These are phyloP conservation scores for Globisporangium solare DNA, from an alignment of 352 stramenopile genomes.

Conservation along the genomic window DNA sequence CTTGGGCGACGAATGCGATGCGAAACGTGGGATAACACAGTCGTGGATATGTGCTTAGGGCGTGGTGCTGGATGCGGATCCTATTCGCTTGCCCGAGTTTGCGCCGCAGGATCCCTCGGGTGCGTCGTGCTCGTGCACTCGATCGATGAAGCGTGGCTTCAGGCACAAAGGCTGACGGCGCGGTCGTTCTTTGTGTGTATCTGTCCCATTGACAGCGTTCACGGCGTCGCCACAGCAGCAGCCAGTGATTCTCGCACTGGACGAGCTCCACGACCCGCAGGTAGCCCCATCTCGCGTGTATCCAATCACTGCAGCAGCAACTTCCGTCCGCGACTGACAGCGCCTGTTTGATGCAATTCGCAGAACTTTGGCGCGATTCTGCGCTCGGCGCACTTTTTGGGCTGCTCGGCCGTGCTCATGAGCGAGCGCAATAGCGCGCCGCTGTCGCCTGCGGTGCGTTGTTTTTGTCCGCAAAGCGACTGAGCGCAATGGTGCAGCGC, in stretches of 20 bases:
- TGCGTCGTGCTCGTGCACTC: constrained; percentile 6
- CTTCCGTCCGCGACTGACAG: not conserved
- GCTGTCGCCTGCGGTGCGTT: constrained; percentile 53
- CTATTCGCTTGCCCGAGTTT: constrained; percentile 56
- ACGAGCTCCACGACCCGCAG: constrained; percentile 79
- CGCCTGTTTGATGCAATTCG: not conserved
- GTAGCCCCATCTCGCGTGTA: constrained; percentile 11
- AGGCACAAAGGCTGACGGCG: not conserved
- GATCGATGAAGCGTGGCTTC: no score
- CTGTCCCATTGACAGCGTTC: constrained; percentile 17
- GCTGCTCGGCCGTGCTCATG: constrained; percentile 55
- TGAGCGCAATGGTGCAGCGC: no score
- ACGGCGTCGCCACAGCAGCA: constrained; percentile 24
- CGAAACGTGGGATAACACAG: constrained; percentile 1
- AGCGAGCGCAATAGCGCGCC: constrained; percentile 72
- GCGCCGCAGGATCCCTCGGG: constrained; percentile 33
- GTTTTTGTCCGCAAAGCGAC: not conserved
- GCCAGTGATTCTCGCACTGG: constrained; percentile 65
- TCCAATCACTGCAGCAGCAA: not conserved
- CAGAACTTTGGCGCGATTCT: constrained; percentile 78
- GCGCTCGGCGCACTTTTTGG: constrained; percentile 74
- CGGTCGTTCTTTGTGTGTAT: constrained; percentile 4
- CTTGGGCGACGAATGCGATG: no score
- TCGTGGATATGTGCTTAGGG: constrained; percentile 26
- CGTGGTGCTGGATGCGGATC: constrained; percentile 65